Conservation (phyloP, 345 rosid species). For the Hypericum perforatum region DNA sequence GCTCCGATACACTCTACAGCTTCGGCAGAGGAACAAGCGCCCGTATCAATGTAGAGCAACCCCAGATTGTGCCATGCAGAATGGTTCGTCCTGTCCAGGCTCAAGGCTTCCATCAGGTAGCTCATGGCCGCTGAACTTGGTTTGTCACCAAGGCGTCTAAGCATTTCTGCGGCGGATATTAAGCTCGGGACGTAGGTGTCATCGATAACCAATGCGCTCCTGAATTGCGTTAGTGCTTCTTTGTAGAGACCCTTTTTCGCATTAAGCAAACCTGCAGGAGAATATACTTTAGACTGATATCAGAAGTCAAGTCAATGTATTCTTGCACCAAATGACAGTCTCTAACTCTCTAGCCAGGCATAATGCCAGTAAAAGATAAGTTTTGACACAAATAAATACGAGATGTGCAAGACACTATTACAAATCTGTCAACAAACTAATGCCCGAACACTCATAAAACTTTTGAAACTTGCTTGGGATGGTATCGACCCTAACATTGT, state of each 20-base stretch:
- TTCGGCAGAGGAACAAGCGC: conserved; percentile 25
- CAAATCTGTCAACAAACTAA: too few species aligned
- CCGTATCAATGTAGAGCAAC: conserved; percentile 37
- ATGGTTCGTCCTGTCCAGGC: conserved; percentile 48
- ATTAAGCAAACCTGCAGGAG: conserved; percentile 39
- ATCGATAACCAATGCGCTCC: conserved; percentile 45
- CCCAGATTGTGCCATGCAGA: conserved; percentile 75
- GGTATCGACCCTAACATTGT: too few species aligned
- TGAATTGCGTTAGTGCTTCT: conserved; percentile 47
- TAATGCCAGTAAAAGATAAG: too few species aligned
- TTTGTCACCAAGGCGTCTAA: conserved; percentile 29
- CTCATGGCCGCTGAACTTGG: conserved; percentile 41
- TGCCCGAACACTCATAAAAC: too few species aligned
- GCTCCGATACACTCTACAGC: conserved; percentile 62
- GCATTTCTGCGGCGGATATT: conserved; percentile 47
- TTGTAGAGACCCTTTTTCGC: conserved; percentile 43
- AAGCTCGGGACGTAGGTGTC: conserved; percentile 57
- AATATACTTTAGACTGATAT: neutral
- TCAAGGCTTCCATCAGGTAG: conserved; percentile 56
- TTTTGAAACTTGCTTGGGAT: too few species aligned
- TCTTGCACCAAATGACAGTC: too few species aligned
- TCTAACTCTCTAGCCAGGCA: too few species aligned
- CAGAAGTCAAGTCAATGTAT: neutral
- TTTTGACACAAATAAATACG: too few species aligned
- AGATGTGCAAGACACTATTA: too few species aligned